Conservation (phyloP, 2,329 filamentous ascomycete genomes). For the Dothidotthia symphoricarpi region DNA sequence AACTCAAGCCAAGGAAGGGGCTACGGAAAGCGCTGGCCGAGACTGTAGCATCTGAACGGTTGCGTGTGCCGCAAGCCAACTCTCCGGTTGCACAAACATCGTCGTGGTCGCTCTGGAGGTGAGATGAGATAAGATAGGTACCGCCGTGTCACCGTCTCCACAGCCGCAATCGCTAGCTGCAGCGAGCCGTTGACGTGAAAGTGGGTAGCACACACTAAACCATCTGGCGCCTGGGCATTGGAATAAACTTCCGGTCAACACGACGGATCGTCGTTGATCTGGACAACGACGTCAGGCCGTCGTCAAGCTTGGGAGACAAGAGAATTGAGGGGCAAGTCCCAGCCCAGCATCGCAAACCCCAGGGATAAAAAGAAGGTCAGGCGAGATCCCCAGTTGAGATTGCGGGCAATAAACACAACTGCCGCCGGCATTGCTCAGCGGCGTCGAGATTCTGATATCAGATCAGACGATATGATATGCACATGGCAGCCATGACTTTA, state of each 20-base stretch:
- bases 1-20: constrained; percentile 45
- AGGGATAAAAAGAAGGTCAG: constrained; percentile 7
- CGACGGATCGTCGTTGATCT: too few relatives aligned
- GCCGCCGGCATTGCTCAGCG: not conserved
- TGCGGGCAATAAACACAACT: constrained; percentile 7
- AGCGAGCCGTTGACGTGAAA: constrained; percentile 3
- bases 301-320: too few relatives aligned
- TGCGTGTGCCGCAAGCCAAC: constrained; percentile 16
- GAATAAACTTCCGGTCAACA: too few relatives aligned
- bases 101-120: constrained; percentile 40
- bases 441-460: not conserved
- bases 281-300: too few relatives aligned
- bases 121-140: constrained; percentile 10
- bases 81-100: constrained; percentile 26
- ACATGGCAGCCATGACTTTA: not conserved
- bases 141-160: constrained; percentile 11
- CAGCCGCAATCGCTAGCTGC: constrained; percentile 11
- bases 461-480: not conserved
- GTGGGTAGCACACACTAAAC: too few relatives aligned
- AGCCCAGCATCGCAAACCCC: not conserved
- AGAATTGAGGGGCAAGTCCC: too few relatives aligned
- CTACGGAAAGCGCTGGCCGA: constrained; percentile 19
- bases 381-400: constrained; percentile 7
- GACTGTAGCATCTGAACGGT: constrained; percentile 11
- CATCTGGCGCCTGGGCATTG: too few relatives aligned